Evolutionary conservation across 257 asterid species (phyloP), one percentile per base, ranked within the genome.

Genomic region (Knoxia roxburghii): DNA sequence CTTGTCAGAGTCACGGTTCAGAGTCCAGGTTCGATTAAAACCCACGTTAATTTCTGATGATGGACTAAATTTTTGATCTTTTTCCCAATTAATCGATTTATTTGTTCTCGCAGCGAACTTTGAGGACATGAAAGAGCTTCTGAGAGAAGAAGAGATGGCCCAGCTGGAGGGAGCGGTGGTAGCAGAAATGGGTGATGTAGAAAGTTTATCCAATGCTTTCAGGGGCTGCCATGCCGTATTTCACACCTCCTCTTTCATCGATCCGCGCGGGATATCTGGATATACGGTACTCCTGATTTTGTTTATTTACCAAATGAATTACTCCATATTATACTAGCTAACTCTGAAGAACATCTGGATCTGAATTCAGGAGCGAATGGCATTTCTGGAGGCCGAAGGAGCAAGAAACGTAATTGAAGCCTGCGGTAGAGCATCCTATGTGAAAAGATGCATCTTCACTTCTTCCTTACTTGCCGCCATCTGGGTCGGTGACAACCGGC

Each of bases 371-470:
- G 82, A 73, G 33, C 68, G 71, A 24, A 77, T 62, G 80, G 71
- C 60, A 41, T 67, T 76, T 72, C 70, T 77, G 26, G 82, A 77
- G 75, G 33, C 68, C 17, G 82, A 77, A 73, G 82, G 75, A 33
- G 82, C 82, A 48, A 73, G 75, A 65, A 77, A 73, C 23, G 82
- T 77, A 13, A 56, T 73, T 24, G 82, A 77, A 77, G 79, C 82
- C 35, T 65, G 78, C 23, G 73, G 74, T 30, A 64, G 64, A 26
- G 46, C 77, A 33, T 74, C 80, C 17, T 67, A 61, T 49, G 57
- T 46, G 33, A 76, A 68, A 62, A 76, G 80, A 48, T 76, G 80
- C 61, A 24, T 76, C 15, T 73, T 77, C 48, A 77, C 79, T 50
- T 77, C 82, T 26, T 77, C 82, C 41, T 56, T 77, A 45, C 82